Conservation (phyloP, 2,329 filamentous ascomycete genomes). For the Ramularia endophylla region DNA sequence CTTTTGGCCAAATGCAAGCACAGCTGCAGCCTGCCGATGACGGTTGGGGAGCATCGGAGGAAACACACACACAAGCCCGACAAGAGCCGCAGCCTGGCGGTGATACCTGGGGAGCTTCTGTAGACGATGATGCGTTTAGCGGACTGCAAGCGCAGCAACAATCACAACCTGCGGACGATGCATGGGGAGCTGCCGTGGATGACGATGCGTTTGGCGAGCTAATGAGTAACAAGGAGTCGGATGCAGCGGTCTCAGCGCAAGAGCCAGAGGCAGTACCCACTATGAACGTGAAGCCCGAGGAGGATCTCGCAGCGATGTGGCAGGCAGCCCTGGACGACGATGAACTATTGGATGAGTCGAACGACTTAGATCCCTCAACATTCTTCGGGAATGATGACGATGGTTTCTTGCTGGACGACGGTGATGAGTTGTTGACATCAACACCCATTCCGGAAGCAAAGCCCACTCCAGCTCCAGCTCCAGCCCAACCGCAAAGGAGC, state of each 20-base stretch:
- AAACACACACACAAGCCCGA: not conserved
- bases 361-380: slow-evolving; percentile 53
- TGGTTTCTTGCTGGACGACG: slow-evolving; percentile 57
- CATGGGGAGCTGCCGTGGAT: slow-evolving; percentile 2
- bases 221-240: slow-evolving; percentile 5
- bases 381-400: slow-evolving; percentile 81
- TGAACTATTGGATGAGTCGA: slow-evolving; percentile 31
- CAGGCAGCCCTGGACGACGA: slow-evolving; percentile 73
- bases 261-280: slow-evolving; percentile 4
- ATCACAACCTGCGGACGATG: not conserved
- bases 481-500: slow-evolving; percentile 4
- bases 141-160: not conserved
- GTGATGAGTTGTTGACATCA: slow-evolving; percentile 48
- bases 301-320: slow-evolving; percentile 76
- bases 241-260: slow-evolving; percentile 1
- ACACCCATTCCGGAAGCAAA: too few species aligned
- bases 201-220: slow-evolving; percentile 15
- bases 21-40: slow-evolving; percentile 3
- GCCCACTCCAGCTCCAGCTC: slow-evolving; percentile 12
- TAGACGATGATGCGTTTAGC: slow-evolving; percentile 18
- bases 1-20: slow-evolving; percentile 15
- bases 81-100: not conserved
- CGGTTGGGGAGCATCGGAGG: not conserved
- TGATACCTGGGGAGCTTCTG: slow-evolving; percentile 12
- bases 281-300: slow-evolving; percentile 30